Evolutionary conservation across 2,329 filamentous ascomycete species (phyloP).

Genomic region (Rutstroemia sp.): DNA sequence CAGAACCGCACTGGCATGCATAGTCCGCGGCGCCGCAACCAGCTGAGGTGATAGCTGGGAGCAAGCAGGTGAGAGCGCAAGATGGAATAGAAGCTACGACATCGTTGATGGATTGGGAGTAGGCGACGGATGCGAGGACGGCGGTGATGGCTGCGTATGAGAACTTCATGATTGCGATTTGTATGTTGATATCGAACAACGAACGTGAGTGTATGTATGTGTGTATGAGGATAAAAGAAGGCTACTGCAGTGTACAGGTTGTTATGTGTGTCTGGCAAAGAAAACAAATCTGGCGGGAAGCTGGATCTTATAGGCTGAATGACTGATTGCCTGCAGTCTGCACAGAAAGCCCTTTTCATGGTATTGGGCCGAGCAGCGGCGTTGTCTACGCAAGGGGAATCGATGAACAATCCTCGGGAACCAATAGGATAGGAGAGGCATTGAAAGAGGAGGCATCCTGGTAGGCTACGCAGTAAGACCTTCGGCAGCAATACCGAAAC

Average conservation of each 20-base stretch:
- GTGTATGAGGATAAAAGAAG: neutral
- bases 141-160: slow-evolving; percentile 9
- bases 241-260: neutral
- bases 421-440: neutral
- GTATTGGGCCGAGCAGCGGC: neutral
- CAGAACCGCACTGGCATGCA: slow-evolving; percentile 20
- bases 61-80: slow-evolving; percentile 20
- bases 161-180: slow-evolving; percentile 17
- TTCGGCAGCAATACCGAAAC: neutral
- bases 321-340: neutral
- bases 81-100: slow-evolving; percentile 16
- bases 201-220: neutral
- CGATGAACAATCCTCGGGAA: slow-evolving; percentile 1
- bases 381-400: slow-evolving; percentile 1
- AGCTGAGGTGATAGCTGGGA: slow-evolving; percentile 10
- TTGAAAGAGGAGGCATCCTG: neutral
- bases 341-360: neutral
- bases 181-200: neutral
- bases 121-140: slow-evolving; percentile 14
- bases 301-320: slow-evolving; percentile 4
- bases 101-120: slow-evolving; percentile 16
- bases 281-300: neutral
- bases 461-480: neutral
- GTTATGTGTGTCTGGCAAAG: neutral
- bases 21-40: slow-evolving; percentile 19